Evolutionary conservation across 2,329 filamentous ascomycete species (phyloP), one percentile per base, ranked within the genome.

Genomic region (Coniosporium tulheliwenetii): DNA sequence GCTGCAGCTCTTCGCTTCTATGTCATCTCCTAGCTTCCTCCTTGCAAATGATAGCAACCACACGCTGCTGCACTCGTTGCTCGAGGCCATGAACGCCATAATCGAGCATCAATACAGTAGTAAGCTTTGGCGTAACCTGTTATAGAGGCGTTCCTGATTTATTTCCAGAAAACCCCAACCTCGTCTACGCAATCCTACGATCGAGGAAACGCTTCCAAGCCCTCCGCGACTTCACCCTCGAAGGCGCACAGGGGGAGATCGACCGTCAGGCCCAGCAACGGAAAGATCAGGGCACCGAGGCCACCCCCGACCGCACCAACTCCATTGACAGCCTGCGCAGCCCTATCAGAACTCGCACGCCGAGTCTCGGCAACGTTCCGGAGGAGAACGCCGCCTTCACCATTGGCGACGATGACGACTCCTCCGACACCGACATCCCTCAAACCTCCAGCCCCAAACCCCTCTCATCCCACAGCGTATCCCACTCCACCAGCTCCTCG

Each of bases 11-110:
- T 93, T 93, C 56, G 76, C 78, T 4, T 91, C 84, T 30, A 93
- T 96, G 83, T 93, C 89, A 8, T 84, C 86, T 0, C 89, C 91
- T 0, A 85, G 83, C 30, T 98, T 96, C 56, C 65, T 98, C 8
- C 67, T 96, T 13, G 85, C 85, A 7, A 96, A 94, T 51, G 91
- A 98, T 43, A 82, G 75, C 32, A 98, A 98, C 48, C 84, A 96
- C 55, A 66, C 69, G 30, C 72, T 96, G 4, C 67, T 98, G 5
- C 73, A 77, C 38, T 87, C 86, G 0, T 63, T 96, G 19, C 68
- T 98, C 8, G 85, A 95, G 54, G 87, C 85, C 0, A 78, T 96
- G 53, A 94, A 91, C 55, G 77, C 85, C 2, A 81, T 94, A 36
- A 67, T 96, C 32, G 91, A 96, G 60, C 84, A 95, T 56, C 81